A percentile compares a stretch with the other conserved stretches of the same genome.
Evolutionary conservation across 208 protist genomes (phyloP).

Genomic region (Trypanosoma lewisi): DNA sequence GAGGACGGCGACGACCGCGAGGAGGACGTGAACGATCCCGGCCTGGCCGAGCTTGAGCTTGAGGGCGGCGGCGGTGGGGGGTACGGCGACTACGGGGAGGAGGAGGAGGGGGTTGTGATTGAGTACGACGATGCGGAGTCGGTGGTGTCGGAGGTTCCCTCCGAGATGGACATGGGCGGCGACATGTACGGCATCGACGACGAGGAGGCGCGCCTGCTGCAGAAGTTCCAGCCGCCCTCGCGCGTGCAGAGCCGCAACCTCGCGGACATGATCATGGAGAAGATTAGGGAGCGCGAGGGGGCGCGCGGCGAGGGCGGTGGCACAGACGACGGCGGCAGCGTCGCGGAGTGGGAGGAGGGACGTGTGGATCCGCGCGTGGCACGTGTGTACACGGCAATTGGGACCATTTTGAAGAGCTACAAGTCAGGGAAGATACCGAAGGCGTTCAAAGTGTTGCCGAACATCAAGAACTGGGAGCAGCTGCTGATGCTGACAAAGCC

Average conservation of each 20-base stretch:
- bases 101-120: constrained; percentile 51
- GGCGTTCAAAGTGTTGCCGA: constrained; percentile 98
- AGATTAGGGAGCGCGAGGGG: constrained; percentile 86
- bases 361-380: constrained; percentile 82
- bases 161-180: constrained; percentile 56
- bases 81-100: constrained; percentile 20
- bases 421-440: constrained; percentile 98
- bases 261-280: constrained; percentile 91
- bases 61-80: background rate
- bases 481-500: constrained; percentile 96
- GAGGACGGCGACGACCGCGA: constrained; percentile 18
- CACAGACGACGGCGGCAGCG: constrained; percentile 7
- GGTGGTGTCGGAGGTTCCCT: constrained; percentile 70
- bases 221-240: constrained; percentile 85
- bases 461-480: constrained; percentile 97
- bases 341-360: constrained; percentile 14
- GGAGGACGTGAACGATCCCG: background rate
- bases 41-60: constrained; percentile 14
- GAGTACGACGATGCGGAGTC: constrained; percentile 84
- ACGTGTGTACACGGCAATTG: constrained; percentile 93
- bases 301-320: constrained; percentile 17
- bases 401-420: constrained; percentile 94
- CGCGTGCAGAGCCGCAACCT: constrained; percentile 86
- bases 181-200: constrained; percentile 87
- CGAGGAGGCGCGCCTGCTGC: constrained; percentile 84